phyloP scores from a whole-genome alignment of 164 flowering plant species.

The Vitis rotundifolia region DNA sequence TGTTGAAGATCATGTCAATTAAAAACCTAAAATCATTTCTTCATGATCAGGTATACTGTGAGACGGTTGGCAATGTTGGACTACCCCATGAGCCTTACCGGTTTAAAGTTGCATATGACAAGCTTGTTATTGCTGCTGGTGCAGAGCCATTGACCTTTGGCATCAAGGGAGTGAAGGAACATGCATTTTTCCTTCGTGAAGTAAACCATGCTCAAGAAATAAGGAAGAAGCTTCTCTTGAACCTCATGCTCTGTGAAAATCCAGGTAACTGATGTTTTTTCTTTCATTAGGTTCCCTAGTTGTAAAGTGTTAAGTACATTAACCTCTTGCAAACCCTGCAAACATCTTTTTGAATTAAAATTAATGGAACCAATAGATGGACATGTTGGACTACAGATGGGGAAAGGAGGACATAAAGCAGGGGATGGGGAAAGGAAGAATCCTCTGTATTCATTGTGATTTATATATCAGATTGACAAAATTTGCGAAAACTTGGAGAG shows the following conservation, averaged over 20 bases:
- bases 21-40: background rate
- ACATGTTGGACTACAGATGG: too few species aligned
- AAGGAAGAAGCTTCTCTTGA: slow-evolving; percentile 76
- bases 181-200: slow-evolving; percentile 81
- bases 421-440: too few species aligned
- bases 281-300: background rate
- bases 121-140: slow-evolving; percentile 87
- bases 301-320: background rate
- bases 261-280: slow-evolving; percentile 47
- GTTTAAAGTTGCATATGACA: slow-evolving; percentile 85
- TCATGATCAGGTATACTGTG: slow-evolving; percentile 62
- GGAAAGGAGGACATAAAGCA: too few species aligned
- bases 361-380: too few species aligned
- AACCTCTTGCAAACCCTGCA: too few species aligned
- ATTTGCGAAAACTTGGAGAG: too few species aligned
- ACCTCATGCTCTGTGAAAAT: slow-evolving; percentile 80
- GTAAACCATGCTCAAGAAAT: slow-evolving; percentile 93
- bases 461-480: too few species aligned
- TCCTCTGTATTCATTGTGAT: too few species aligned
- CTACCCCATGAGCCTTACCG: slow-evolving; percentile 41
- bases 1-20: background rate
- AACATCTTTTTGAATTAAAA: too few species aligned
- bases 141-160: slow-evolving; percentile 83
- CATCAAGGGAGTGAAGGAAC: slow-evolving; percentile 78
- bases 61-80: slow-evolving; percentile 43